Conservation (phyloP, 148 eudicot genomes). For the Linanthus parryae region DNA sequence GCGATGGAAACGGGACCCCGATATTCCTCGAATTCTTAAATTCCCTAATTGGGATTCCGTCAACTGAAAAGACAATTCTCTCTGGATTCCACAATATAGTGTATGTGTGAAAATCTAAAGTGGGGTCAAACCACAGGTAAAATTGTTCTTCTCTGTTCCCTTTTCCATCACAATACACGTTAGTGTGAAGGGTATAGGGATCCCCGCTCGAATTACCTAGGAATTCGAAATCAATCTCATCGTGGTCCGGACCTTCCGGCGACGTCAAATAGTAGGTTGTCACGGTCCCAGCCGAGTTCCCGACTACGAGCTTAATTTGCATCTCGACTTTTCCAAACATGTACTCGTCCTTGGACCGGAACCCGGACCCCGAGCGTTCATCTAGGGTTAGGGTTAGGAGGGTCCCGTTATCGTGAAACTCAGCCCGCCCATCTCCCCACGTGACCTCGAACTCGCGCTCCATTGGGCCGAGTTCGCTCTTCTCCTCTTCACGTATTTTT, state of each 20-base stretch:
- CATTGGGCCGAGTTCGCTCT: constrained; percentile 1
- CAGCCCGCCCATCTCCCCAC: constrained; percentile 18
- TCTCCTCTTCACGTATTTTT: background rate
- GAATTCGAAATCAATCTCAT: constrained; percentile 21
- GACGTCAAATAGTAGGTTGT: constrained; percentile 19
- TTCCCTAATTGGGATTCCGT: constrained; percentile 17
- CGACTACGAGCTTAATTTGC: constrained; percentile 15
- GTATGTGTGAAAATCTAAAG: constrained; percentile 17
- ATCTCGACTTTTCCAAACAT: constrained; percentile 16
- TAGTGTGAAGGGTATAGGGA: constrained; percentile 20
- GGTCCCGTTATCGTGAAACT: constrained; percentile 11
- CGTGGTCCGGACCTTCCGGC: constrained; percentile 14
- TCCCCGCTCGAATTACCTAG: constrained; percentile 20
- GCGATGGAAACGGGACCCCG: constrained; percentile 13
- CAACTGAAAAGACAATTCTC: constrained; percentile 13
- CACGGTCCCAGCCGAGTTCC: constrained; percentile 20
- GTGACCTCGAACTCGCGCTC: constrained; percentile 13
- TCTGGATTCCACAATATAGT: constrained; percentile 16
- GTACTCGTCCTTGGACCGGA: constrained; percentile 11
- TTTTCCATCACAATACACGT: constrained; percentile 15
- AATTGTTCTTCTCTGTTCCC: constrained; percentile 22
- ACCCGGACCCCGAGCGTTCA: constrained; percentile 14
- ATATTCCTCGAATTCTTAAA: constrained; percentile 12
- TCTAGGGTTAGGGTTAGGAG: constrained; percentile 17
- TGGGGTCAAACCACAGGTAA: constrained; percentile 24